Conservation (phyloP, 768 basidiomycete species). For the Lanmaoa rubissima region DNA sequence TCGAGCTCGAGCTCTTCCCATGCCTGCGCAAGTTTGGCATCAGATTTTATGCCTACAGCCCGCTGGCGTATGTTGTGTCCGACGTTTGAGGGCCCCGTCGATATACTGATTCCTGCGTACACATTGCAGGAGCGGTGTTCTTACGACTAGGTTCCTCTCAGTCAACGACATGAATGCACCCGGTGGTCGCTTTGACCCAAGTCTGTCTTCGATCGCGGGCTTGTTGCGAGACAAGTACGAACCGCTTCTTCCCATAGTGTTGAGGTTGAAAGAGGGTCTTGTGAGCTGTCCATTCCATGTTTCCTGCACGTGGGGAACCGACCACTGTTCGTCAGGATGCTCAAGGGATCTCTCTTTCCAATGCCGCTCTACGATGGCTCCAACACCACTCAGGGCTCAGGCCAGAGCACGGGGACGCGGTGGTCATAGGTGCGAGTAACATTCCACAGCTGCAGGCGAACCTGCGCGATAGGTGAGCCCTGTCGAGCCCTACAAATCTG, state of each 20-base stretch:
- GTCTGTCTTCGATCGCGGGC: background rate
- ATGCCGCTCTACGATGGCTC: background rate
- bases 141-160: background rate
- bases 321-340: background rate
- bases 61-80: background rate
- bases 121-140: background rate
- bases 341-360: background rate
- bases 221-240: background rate
- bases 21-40: background rate
- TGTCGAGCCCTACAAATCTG: background rate
- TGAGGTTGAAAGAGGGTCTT: constrained; percentile 4
- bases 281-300: background rate
- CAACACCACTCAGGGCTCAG: background rate
- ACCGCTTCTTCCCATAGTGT: background rate
- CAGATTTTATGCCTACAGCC: background rate
- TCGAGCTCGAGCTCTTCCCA: background rate
- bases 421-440: background rate
- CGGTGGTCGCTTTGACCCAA: background rate
- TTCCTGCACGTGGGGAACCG: too few relatives aligned
- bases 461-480: background rate
- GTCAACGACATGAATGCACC: background rate
- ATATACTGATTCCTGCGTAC: background rate
- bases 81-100: background rate
- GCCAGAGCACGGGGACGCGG: background rate
- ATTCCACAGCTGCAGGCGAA: background rate